Percentiles rank a stretch among this genome's conserved stretches.
These are phyloP conservation scores for Pythium periplocum DNA, from an alignment of 352 stramenopile species.

Conservation along the genomic window DNA sequence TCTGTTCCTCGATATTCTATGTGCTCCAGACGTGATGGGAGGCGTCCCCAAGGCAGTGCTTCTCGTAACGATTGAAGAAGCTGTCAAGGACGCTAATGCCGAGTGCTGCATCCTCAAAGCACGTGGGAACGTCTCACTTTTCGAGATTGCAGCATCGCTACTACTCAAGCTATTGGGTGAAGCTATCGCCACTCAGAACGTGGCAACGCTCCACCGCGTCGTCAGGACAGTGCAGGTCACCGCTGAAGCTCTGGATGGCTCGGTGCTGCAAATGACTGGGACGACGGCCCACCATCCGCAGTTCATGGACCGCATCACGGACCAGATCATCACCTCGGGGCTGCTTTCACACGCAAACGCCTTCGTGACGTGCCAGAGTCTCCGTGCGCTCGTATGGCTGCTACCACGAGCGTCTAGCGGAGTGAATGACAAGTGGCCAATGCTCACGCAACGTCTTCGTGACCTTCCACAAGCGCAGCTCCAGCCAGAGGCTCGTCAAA, in stretches of 20 bases:
- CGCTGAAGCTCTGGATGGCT: slow-evolving; percentile 40
- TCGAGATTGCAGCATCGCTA: slow-evolving; percentile 45
- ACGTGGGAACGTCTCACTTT: slow-evolving; percentile 37
- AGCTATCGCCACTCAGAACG: slow-evolving; percentile 12
- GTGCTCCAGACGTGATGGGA: slow-evolving; percentile 3
- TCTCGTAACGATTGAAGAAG: slow-evolving; percentile 56
- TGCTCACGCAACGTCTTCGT: slow-evolving; percentile 40
- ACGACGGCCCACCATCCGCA: slow-evolving; percentile 33
- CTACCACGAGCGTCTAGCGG: slow-evolving; percentile 29
- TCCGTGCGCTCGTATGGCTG: slow-evolving; percentile 70
- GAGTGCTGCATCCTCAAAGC: slow-evolving; percentile 46
- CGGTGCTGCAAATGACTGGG: slow-evolving; percentile 34
- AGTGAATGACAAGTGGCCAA: slow-evolving; percentile 24
- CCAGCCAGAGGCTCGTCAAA: slow-evolving; percentile 38
- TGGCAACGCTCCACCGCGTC: slow-evolving; percentile 41
- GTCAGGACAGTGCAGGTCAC: slow-evolving; percentile 47
- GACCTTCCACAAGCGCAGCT: slow-evolving; percentile 41
- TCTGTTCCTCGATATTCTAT: slow-evolving; percentile 49
- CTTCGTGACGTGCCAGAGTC: slow-evolving; percentile 51
- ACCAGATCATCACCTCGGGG: slow-evolving; percentile 25
- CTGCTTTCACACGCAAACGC: slow-evolving; percentile 36
- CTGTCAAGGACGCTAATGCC: slow-evolving; percentile 28
- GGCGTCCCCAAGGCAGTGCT: slow-evolving; percentile 23
- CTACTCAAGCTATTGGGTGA: slow-evolving; percentile 31
- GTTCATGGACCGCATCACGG: slow-evolving; percentile 46